These are phyloP conservation scores for Pestalotiopsis sp. DNA, from an alignment of 2,329 filamentous ascomycete genomes.

Conservation along the genomic window DNA sequence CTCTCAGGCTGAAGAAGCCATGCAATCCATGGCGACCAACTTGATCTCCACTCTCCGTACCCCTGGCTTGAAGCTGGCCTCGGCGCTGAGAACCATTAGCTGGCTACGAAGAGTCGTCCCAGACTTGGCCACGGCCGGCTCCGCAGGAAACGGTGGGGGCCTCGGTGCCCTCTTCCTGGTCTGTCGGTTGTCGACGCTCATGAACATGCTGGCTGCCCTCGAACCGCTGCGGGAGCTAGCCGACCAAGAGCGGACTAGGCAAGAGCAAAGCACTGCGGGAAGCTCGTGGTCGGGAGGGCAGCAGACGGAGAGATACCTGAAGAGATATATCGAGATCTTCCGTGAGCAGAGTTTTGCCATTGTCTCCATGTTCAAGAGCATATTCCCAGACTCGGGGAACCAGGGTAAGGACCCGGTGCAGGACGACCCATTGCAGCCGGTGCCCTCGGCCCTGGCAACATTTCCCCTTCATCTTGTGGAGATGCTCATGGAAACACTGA, in stretches of 20 bases:
- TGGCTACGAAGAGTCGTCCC: slow-evolving; percentile 87
- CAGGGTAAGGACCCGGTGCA: slow-evolving; percentile 19
- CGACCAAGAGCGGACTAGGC: slow-evolving; percentile 71
- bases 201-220: slow-evolving; percentile 77
- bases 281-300: slow-evolving; percentile 69
- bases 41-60: slow-evolving; percentile 76
- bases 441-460: slow-evolving; percentile 77
- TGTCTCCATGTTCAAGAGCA: slow-evolving; percentile 89
- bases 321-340: slow-evolving; percentile 95
- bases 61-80: slow-evolving; percentile 81
- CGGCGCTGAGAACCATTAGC: slow-evolving; percentile 85
- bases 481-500: slow-evolving; percentile 75
- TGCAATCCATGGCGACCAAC: slow-evolving; percentile 84
- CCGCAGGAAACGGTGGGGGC: slow-evolving; percentile 56
- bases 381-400: slow-evolving; percentile 64
- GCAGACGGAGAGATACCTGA: slow-evolving; percentile 91
- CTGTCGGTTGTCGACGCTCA: slow-evolving; percentile 78
- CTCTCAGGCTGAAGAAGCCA: slow-evolving; percentile 78
- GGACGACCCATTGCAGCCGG: slow-evolving; percentile 49
- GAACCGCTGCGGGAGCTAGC: slow-evolving; percentile 85
- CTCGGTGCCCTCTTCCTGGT: slow-evolving; percentile 85
- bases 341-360: slow-evolving; percentile 97
- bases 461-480: slow-evolving; percentile 84
- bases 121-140: slow-evolving; percentile 59
- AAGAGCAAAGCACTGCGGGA: slow-evolving; percentile 39